Conservation (phyloP, 257 asterid genomes). For the Petrea volubilis region DNA sequence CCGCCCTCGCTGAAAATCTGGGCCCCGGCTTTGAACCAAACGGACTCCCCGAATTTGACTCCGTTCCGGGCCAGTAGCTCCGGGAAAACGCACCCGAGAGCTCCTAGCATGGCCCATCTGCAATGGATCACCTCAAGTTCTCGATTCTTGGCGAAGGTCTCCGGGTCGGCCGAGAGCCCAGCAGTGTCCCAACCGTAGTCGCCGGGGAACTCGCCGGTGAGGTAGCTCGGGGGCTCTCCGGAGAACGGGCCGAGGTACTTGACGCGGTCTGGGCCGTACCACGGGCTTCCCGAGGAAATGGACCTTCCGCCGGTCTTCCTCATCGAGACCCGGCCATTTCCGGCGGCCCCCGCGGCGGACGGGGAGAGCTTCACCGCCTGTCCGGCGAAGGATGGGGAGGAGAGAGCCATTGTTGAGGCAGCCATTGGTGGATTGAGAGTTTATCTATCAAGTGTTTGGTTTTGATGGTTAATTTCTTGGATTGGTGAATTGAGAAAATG, state of each 20-base stretch:
- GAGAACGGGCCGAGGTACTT: constrained; percentile 75
- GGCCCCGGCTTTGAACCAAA: constrained; percentile 73
- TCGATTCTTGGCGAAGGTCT: constrained; percentile 66
- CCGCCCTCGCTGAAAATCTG: constrained; percentile 71
- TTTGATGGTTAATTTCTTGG: not conserved
- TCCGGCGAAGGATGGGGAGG: constrained; percentile 51
- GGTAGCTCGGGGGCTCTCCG: constrained; percentile 63
- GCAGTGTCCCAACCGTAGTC: constrained; percentile 89
- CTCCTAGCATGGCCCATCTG: constrained; percentile 83
- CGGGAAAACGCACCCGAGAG: constrained; percentile 65
- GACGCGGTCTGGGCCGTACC: constrained; percentile 75
- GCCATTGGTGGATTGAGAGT: constrained; percentile 48
- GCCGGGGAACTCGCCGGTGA: constrained; percentile 72
- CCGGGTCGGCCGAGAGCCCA: constrained; percentile 76
- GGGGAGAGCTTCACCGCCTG: constrained; percentile 48
- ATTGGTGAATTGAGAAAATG: not conserved
- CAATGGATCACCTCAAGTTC: constrained; percentile 71
- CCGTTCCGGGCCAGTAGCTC: constrained; percentile 55
- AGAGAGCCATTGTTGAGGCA: constrained; percentile 58
- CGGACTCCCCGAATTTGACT: constrained; percentile 64
- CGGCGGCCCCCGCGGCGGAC: constrained; percentile 25
- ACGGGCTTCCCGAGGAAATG: constrained; percentile 50
- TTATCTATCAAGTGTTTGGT: not conserved
- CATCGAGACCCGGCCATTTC: constrained; percentile 37
- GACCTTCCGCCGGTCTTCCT: constrained; percentile 42